Conservation (phyloP, 1,284 basidiomycete genomes). For the Apiotrichum veenhuisii region DNA sequence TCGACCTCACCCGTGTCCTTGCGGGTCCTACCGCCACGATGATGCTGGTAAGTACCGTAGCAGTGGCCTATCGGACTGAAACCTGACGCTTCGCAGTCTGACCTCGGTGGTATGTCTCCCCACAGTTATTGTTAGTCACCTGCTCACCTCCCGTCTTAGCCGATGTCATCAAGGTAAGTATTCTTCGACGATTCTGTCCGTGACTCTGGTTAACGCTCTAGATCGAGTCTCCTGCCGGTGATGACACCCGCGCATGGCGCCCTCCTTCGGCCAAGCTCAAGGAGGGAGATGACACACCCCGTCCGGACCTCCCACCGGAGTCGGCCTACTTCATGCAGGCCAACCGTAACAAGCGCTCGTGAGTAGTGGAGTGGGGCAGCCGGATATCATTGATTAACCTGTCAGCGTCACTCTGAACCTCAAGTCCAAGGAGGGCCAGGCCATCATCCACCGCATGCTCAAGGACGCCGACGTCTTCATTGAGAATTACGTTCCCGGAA, state of each 20-base stretch:
- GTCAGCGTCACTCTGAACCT: slow-evolving; percentile 73
- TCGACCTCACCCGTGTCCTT: slow-evolving; percentile 82
- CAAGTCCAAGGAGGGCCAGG: slow-evolving; percentile 71
- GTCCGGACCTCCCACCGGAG: slow-evolving; percentile 71
- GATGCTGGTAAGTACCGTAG: slow-evolving; percentile 68
- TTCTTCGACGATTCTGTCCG: too few species aligned
- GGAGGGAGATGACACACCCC: slow-evolving; percentile 46
- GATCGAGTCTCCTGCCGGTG: slow-evolving; percentile 77
- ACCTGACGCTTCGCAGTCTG: slow-evolving; percentile 22
- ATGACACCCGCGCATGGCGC: slow-evolving; percentile 84
- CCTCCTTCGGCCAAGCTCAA: slow-evolving; percentile 68
- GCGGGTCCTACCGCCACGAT: slow-evolving; percentile 87
- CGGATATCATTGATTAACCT: slow-evolving; percentile 2
- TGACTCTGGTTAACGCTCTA: too few species aligned
- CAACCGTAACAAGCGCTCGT: slow-evolving; percentile 84
- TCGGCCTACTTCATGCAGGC: slow-evolving; percentile 87
- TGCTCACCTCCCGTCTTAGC: slow-evolving; percentile 52
- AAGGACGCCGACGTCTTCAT: slow-evolving; percentile 77
- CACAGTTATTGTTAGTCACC: background rate
- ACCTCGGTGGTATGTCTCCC: slow-evolving; percentile 26
- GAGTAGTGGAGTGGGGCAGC: slow-evolving; percentile 9
- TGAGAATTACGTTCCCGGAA: slow-evolving; percentile 71
- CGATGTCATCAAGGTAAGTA: slow-evolving; percentile 68
- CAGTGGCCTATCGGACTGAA: too few species aligned
- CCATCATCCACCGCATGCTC: slow-evolving; percentile 71